Base-by-base conservation (phyloP, 208 protist species). In the Histomonas meleagridis region DNA sequence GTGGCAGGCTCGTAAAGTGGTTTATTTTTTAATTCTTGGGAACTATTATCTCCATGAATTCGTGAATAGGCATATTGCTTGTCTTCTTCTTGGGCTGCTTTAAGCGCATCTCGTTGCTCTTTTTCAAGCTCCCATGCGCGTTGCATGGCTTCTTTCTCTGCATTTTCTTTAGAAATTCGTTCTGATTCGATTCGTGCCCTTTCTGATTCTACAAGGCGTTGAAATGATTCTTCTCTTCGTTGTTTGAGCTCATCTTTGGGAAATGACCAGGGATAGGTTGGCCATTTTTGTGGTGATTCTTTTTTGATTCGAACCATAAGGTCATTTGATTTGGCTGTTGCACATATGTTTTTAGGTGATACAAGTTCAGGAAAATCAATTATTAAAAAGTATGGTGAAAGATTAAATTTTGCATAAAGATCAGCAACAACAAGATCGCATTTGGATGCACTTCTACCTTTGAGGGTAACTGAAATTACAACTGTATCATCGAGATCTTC, bases 401-500 rank as follows among this genome's bases (percentile, higher is more conserved):
- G 46, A 49, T 86, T 86, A 46, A 86, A 86, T 86, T 86, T 86
- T 4, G 76, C 76, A 46, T 86, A 86, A 32, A 86, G 38, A 86
- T 86, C 76, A 38, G 76, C 46, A 55, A 86, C 76, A n/a, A 86
- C 76, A 16, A 86, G 43, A 86, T 86, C 76, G 38, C 76, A 86
- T 35, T 86, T 86, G 4, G 76, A 46, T 38, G 76, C 76, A 9
- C 18, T 51, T 32, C 46, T 43, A 18, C 76, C 76, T 55, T 32
- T 43, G 55, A 86, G 55, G 7, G 46, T 57, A n/a, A 86, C 21
- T 46, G 43, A 55, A 26, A 86, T 86, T 0, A 86, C 26, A n/a
- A 86, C 43, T 18, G 40, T 48, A 38, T 86, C 76, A 12, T 43
- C 18, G 55, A 86, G 76, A 38, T 86, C 76, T 53, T 43, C 46